Evolutionary conservation across 495 filamentous ascomycete species (phyloP).

Genomic region (Penicillium ochrochloron): DNA sequence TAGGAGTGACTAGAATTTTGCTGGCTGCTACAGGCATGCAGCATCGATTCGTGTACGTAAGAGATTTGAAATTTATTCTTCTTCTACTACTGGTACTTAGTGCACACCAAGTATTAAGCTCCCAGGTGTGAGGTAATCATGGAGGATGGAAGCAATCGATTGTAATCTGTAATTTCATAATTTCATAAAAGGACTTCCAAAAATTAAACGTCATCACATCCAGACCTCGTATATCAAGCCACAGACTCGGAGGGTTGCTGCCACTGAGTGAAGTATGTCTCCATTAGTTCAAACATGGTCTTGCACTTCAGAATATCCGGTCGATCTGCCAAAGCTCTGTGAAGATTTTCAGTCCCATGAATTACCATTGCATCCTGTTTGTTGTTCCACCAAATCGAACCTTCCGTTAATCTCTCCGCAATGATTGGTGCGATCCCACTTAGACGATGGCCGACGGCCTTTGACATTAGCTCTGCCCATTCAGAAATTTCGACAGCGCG

Average conservation of each 20-base stretch:
- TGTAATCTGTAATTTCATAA: background rate
- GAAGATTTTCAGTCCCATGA: conserved; percentile 9
- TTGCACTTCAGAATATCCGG: conserved; percentile 6
- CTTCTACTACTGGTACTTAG: no score
- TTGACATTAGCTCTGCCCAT: conserved; percentile 4
- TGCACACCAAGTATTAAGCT: no score
- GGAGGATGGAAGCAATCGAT: background rate
- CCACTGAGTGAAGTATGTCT: conserved; percentile 4
- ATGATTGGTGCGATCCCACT: background rate
- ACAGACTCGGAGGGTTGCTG: background rate
- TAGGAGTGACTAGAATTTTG: background rate
- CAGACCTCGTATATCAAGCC: background rate
- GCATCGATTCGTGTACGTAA: background rate
- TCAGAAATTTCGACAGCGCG: conserved; percentile 5
- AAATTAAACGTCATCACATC: background rate
- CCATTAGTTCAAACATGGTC: conserved; percentile 5
- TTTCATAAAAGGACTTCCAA: background rate
- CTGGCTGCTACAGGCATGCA: background rate
- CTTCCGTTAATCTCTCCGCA: conserved; percentile 2
- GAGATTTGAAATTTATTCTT: no score
- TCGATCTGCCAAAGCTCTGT: conserved; percentile 7
- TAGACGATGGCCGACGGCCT: background rate
- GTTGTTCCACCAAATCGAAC: conserved; percentile 2
- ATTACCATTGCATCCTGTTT: conserved; percentile 2
- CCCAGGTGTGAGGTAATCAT: background rate